A percentile compares a stretch with the other conserved stretches of the same genome.
phyloP scores from a whole-genome alignment of 2,329 filamentous ascomycete genomes.

The Clarireedia paspali region DNA sequence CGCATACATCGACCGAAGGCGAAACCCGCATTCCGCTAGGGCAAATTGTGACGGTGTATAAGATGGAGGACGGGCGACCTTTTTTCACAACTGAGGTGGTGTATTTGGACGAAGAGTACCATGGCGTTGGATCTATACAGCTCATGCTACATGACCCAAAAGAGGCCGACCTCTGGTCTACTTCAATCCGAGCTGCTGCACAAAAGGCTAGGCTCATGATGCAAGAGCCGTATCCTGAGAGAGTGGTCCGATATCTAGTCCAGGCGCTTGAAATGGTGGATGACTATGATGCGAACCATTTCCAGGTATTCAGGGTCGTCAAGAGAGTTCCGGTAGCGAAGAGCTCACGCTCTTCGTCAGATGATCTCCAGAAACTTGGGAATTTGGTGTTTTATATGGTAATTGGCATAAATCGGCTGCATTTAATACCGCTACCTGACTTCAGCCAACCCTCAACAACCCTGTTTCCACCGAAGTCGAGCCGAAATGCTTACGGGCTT shows the following conservation, averaged over 20 bases:
- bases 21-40: slow-evolving; percentile 50
- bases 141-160: slow-evolving; percentile 56
- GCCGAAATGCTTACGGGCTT: slow-evolving; percentile 49
- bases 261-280: slow-evolving; percentile 55
- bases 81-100: slow-evolving; percentile 61
- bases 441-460: slow-evolving; percentile 40
- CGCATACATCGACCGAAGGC: slow-evolving; percentile 41
- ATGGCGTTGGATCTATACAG: slow-evolving; percentile 53
- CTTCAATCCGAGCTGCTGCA: slow-evolving; percentile 51
- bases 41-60: slow-evolving; percentile 60
- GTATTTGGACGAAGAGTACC: slow-evolving; percentile 57
- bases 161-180: slow-evolving; percentile 59
- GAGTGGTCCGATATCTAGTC: slow-evolving; percentile 54
- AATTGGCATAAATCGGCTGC: slow-evolving; percentile 61
- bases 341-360: slow-evolving; percentile 49
- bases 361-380: slow-evolving; percentile 57
- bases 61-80: slow-evolving; percentile 58
- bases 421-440: slow-evolving; percentile 59
- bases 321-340: slow-evolving; percentile 50
- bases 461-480: slow-evolving; percentile 36
- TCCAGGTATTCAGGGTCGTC: slow-evolving; percentile 62
- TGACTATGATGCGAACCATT: slow-evolving; percentile 61
- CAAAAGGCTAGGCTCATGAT: slow-evolving; percentile 45
- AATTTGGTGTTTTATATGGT: slow-evolving; percentile 61
- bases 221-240: slow-evolving; percentile 45